A percentile compares a stretch with the other conserved stretches of the same genome.
Evolutionary conservation across 441 rosid species (phyloP).

Genomic region (Rhodomyrtus psidioides): DNA sequence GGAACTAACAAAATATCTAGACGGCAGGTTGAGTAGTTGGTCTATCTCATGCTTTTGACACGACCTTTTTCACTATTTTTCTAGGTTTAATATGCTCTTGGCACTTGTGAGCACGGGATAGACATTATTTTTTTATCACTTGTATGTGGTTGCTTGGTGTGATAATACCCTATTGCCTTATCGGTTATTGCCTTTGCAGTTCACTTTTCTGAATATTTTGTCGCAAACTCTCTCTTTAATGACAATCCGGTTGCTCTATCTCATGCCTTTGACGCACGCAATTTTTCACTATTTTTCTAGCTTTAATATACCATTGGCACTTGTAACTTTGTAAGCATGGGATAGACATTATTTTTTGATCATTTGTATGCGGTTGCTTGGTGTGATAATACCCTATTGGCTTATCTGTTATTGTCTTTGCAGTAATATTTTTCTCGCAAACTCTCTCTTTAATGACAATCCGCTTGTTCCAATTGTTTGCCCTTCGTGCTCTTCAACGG

Average conservation of each 20-base stretch:
- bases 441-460: not conserved
- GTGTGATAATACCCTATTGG: not conserved
- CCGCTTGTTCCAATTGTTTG: not conserved
- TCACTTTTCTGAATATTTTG: not conserved
- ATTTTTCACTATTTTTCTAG: not conserved
- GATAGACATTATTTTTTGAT: not conserved
- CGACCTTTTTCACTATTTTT: not conserved
- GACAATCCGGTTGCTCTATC: not conserved
- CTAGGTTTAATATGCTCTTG: not conserved
- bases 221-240: not conserved
- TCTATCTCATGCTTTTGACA: not conserved
- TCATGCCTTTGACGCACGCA: no score
- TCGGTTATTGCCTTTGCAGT: not conserved
- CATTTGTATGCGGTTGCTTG: not conserved
- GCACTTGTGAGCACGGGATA: not conserved
- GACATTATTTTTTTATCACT: not conserved
- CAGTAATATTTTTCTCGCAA: not conserved
- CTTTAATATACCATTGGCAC: not conserved
- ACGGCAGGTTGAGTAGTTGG: constrained; percentile 10
- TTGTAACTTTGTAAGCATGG: not conserved
- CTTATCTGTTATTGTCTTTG: not conserved
- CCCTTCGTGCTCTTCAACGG: not conserved
- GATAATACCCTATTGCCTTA: not conserved
- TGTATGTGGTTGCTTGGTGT: not conserved
- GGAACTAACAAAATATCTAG: constrained; percentile 13